These are phyloP conservation scores for Zizania latifolia DNA, from an alignment of 176 grass and related monocot species.

Conservation along the genomic window DNA sequence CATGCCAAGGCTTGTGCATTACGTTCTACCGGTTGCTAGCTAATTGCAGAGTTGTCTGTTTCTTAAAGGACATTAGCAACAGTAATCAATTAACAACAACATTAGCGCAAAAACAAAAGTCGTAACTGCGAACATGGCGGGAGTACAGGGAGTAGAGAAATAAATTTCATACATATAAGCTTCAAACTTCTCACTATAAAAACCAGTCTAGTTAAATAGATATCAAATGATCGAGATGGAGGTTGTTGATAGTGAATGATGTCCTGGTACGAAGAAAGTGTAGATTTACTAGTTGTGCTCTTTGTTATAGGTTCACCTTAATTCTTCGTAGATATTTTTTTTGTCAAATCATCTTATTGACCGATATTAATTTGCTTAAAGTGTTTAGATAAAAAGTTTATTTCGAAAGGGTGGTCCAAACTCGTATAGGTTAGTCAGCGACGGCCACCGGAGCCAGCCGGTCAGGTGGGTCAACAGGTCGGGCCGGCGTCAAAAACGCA, in stretches of 20 bases:
- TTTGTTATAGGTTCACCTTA: too few relatives aligned
- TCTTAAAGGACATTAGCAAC: neutral
- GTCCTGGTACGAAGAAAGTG: too few relatives aligned
- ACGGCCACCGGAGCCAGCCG: slow-evolving; percentile 37
- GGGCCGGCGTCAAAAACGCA: slow-evolving; percentile 30
- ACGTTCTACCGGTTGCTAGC: neutral
- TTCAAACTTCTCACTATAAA: too few relatives aligned
- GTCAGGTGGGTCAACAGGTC: slow-evolving; percentile 26
- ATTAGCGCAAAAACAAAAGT: neutral
- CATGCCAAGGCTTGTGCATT: neutral
- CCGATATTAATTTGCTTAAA: too few relatives aligned
- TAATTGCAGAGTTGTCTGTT: neutral
- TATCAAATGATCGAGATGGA: too few relatives aligned
- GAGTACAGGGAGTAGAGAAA: neutral
- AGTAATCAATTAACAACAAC: neutral
- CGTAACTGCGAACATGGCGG: neutral
- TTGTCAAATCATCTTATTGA: too few relatives aligned
- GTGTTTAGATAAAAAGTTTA: too few relatives aligned
- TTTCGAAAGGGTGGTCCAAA: slow-evolving; percentile 13
- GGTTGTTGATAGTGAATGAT: too few relatives aligned
- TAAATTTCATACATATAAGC: too few relatives aligned
- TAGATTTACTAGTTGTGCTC: too few relatives aligned
- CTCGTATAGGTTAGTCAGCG: slow-evolving; percentile 41
- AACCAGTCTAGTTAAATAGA: too few relatives aligned
- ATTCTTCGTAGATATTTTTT: too few relatives aligned